Conservation (phyloP, 441 rosid species). For the Omphalea diandra region DNA sequence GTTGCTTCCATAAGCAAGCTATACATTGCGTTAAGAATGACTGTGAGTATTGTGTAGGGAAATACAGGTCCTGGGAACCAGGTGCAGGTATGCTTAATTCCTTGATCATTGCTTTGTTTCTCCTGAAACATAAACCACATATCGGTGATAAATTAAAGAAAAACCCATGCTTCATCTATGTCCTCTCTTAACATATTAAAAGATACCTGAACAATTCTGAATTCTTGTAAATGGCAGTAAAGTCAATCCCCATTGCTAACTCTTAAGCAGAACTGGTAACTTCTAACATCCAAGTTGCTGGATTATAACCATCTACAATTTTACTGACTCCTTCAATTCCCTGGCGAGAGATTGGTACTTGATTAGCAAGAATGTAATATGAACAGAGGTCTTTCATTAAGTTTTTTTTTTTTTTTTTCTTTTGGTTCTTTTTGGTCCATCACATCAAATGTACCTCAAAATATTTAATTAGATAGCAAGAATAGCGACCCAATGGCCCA, state of each 20-base stretch:
- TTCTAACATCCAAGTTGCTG: conserved; percentile 94
- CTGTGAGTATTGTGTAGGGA: conserved; percentile 58
- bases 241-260: conserved; percentile 49
- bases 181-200: neutral
- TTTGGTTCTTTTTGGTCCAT: neutral
- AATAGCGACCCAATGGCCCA: conserved; percentile 72
- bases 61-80: conserved; percentile 59
- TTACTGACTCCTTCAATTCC: conserved; percentile 55
- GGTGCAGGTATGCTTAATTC: conserved; percentile 57
- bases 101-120: conserved; percentile 62
- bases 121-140: conserved; percentile 37
- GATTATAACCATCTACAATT: conserved; percentile 75
- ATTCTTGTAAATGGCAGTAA: conserved; percentile 51
- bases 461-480: conserved; percentile 53
- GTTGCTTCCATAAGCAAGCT: conserved; percentile 89
- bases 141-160: neutral
- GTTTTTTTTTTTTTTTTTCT: neutral
- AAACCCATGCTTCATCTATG: neutral
- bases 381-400: no score
- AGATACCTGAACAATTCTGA: conserved; percentile 63
- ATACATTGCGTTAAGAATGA: conserved; percentile 55
- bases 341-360: conserved; percentile 25
- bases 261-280: conserved; percentile 61
- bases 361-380: neutral
- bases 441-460: conserved; percentile 48